phyloP scores from a whole-genome alignment of 1,284 basidiomycete species.

The Leccinum pachyderme region DNA sequence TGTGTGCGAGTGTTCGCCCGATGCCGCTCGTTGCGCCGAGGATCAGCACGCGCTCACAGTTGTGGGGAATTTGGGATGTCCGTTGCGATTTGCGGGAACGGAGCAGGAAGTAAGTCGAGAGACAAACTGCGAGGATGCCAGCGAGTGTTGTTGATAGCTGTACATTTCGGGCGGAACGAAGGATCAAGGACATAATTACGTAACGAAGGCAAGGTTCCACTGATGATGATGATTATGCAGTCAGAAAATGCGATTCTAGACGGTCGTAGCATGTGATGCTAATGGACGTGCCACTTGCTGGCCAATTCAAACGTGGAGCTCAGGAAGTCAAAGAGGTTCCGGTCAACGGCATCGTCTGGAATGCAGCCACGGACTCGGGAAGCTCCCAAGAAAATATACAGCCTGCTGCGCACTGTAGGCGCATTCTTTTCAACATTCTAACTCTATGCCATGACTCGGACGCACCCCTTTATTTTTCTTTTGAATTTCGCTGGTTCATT shows the following conservation, averaged over 20 bases:
- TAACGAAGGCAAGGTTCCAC: too few species aligned
- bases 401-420: neutral
- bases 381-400: neutral
- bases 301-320: constrained; percentile 9
- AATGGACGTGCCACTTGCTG: neutral
- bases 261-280: constrained; percentile 30
- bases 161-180: constrained; percentile 6
- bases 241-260: neutral
- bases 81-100: constrained; percentile 9
- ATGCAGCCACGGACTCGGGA: constrained; percentile 11
- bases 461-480: neutral
- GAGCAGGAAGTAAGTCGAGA: constrained; percentile 22
- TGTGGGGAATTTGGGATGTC: constrained; percentile 11
- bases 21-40: constrained; percentile 84
- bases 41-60: constrained; percentile 70
- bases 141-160: constrained; percentile 10
- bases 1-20: constrained; percentile 70
- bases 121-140: constrained; percentile 9
- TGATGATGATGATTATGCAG: too few species aligned
- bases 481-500: constrained; percentile 8
- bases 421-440: too few species aligned
- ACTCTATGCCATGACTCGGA: neutral
- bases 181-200: neutral
- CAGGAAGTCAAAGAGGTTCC: neutral
- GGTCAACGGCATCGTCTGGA: constrained; percentile 25